Conservation (phyloP, 305 asterid species). For the Fraxinus dipetala region DNA sequence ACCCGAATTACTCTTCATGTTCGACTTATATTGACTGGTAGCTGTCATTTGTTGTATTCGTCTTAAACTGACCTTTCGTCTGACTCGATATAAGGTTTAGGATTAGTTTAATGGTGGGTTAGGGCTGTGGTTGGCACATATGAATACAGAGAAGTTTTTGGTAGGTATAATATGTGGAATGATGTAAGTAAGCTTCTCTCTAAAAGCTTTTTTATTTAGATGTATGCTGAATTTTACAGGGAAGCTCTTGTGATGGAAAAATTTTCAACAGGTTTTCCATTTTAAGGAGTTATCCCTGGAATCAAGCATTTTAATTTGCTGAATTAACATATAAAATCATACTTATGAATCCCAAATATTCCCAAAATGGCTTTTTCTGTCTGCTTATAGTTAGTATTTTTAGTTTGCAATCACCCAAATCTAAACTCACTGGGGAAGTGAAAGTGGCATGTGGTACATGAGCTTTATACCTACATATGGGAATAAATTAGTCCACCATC, state of each 20-base stretch:
- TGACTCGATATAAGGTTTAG: slow-evolving; percentile 31
- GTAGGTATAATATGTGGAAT: slow-evolving; percentile 32
- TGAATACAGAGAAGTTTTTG: slow-evolving; percentile 23
- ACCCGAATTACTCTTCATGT: not conserved
- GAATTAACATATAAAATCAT: slow-evolving; percentile 26
- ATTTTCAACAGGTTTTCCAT: slow-evolving; percentile 52
- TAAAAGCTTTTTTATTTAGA: slow-evolving; percentile 1
- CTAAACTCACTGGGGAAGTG: not conserved
- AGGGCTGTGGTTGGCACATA: slow-evolving; percentile 16
- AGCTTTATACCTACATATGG: too few species aligned
- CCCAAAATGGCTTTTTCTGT: not conserved
- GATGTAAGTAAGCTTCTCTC: slow-evolving; percentile 43
- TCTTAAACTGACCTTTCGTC: slow-evolving; percentile 35
- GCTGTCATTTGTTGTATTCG: slow-evolving; percentile 21
- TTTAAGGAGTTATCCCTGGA: slow-evolving; percentile 24
- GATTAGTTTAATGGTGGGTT: slow-evolving; percentile 16
- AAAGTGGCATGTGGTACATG: too few species aligned
- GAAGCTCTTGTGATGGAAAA: slow-evolving; percentile 37
- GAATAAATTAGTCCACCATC: too few species aligned
- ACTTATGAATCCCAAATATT: not conserved
- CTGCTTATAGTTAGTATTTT: not conserved
- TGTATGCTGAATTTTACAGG: slow-evolving; percentile 21
- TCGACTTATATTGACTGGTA: slow-evolving; percentile 18
- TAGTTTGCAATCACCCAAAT: not conserved
- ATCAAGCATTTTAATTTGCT: slow-evolving; percentile 25